Percentiles rank a stretch among this genome's conserved stretches.
Conservation (phyloP, 2,329 filamentous ascomycete species). For the Plenodomus tracheiphilus region DNA sequence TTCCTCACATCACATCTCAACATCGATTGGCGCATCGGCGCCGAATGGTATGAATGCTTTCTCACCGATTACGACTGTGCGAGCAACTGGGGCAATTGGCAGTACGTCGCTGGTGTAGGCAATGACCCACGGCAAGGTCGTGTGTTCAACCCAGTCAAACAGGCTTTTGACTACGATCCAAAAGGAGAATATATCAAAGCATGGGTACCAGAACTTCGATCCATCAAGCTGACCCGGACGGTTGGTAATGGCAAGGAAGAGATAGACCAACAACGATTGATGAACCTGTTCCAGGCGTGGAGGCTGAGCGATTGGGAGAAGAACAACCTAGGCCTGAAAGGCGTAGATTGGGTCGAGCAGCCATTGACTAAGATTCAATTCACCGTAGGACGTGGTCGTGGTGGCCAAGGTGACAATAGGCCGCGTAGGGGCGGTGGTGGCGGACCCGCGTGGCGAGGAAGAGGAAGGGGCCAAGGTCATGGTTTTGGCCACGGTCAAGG, state of each 20-base stretch:
- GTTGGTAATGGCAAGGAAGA: constrained; percentile 28
- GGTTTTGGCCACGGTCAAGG: constrained; percentile 3
- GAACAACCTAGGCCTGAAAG: constrained; percentile 58
- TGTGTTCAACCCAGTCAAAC: constrained; percentile 83
- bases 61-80: constrained; percentile 76
- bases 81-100: constrained; percentile 83
- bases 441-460: constrained; percentile 17
- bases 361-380: constrained; percentile 51
- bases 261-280: constrained; percentile 45
- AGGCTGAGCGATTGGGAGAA: constrained; percentile 64
- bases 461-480: constrained; percentile 11
- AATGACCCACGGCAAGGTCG: constrained; percentile 74
- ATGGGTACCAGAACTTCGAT: constrained; percentile 71
- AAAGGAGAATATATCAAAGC: constrained; percentile 70
- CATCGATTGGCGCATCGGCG: constrained; percentile 79
- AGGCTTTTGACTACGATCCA: constrained; percentile 75
- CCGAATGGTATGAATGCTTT: constrained; percentile 79
- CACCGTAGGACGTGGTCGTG: constrained; percentile 38
- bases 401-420: constrained; percentile 10
- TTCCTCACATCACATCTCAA: constrained; percentile 73
- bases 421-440: constrained; percentile 15
- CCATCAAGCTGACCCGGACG: constrained; percentile 46
- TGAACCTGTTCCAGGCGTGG: constrained; percentile 72
- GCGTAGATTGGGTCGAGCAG: constrained; percentile 66
- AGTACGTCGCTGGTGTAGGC: constrained; percentile 78